Evolutionary conservation across 495 filamentous ascomycete genomes (phyloP).

Genomic region (Trichoderma gamsii): DNA sequence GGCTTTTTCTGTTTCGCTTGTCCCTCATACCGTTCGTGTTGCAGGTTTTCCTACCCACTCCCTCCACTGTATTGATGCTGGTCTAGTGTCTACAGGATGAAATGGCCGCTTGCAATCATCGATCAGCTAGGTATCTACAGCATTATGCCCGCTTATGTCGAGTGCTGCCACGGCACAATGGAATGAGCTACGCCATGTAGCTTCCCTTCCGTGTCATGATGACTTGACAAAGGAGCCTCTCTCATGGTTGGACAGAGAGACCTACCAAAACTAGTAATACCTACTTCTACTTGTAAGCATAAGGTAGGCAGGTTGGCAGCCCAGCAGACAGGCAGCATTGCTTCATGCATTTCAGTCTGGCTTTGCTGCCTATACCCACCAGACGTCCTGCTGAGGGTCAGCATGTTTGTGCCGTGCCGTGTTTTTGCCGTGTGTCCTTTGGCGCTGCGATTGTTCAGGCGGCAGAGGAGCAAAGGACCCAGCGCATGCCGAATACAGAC

Average conservation of each 20-base stretch:
- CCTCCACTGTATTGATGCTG: neutral
- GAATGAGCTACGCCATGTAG: neutral
- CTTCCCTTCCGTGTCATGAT: neutral
- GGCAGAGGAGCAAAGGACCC: neutral
- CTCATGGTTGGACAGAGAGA: neutral
- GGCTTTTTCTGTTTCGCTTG: neutral
- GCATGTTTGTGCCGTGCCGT: neutral
- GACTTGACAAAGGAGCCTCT: neutral
- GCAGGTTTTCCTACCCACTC: neutral
- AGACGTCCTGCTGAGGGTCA: conserved; percentile 2
- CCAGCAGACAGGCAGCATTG: conserved; percentile 11
- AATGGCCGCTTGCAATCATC: conserved; percentile 1
- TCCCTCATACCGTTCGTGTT: neutral
- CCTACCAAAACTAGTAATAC: too few relatives aligned
- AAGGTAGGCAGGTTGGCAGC: neutral
- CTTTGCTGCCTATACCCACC: conserved; percentile 12
- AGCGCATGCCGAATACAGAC: neutral
- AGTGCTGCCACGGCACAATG: neutral
- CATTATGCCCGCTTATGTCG: neutral
- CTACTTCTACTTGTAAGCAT: neutral
- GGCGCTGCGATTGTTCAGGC: neutral
- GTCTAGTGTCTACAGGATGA: neutral
- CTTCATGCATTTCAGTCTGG: conserved; percentile 13
- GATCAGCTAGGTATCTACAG: neutral
- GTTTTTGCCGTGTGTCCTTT: neutral